Evolutionary conservation across 2,329 filamentous ascomycete species (phyloP), one percentile per base, ranked within the genome.

Genomic region (Juglanconis juglandina): DNA sequence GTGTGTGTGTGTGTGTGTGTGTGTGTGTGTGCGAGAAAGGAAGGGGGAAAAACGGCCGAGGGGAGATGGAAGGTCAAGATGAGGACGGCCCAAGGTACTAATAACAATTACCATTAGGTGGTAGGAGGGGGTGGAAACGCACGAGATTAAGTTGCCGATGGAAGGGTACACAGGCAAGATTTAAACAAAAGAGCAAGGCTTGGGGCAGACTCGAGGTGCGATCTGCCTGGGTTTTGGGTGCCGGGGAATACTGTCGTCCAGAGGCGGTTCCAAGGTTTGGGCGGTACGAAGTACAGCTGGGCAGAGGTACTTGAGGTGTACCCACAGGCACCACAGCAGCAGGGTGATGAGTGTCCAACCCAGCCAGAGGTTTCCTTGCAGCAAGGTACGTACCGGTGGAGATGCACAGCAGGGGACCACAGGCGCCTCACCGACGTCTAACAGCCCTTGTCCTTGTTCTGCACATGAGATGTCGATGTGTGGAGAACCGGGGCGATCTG

Each of bases 401-500:
- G 39, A 52, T 42, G 39, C 46, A 54, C 54, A 17, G 39, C 54
- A 58, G 59, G 50, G 50, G 52, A 32, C 35, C 53, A 44, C 59
- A 47, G n/a, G 35, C 53, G 61, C 61, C 61, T 61, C 58, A 61
- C 61, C 58, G 61, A 58, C 49, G 52, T 33, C 37, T 11, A 54
- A 8, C 1, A 55, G 14, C 58, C 61, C 59, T 59, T 51, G 33
- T 54, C 61, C 59, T 53, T 61, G 58, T 46, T 32, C 42, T 48
- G 51, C 48, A 52, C 55, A 58, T 63, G 57, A 57, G 47, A 61
- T 61, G 50, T 63, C 58, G 58, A 63, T 61, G 54, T 48, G 58
- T 60, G 60, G 48, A 63, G 58, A 56, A 62, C 56, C 33, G 59
- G 62, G 62, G 59, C 54, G 53, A 62, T 62, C 62, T 62, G 48